Evolutionary conservation across 306 rosid species (phyloP).

Genomic region (Pterocarpus santalinus): DNA sequence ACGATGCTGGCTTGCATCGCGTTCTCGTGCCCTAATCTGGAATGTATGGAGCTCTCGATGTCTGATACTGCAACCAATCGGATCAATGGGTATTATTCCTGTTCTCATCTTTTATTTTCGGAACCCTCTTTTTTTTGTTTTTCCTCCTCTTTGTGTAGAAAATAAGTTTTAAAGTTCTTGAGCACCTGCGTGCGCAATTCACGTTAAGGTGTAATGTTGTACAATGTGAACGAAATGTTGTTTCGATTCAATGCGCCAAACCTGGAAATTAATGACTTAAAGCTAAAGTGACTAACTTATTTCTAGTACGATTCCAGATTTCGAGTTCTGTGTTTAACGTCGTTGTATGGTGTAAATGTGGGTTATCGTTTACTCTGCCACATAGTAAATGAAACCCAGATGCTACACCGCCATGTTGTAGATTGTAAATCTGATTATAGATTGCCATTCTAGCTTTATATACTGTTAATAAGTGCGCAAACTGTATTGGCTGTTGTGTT

Average conservation of each 20-base stretch:
- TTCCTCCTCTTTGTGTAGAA: not conserved
- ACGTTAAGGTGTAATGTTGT: not conserved
- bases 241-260: not conserved
- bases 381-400: not conserved
- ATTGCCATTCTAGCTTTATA: not conserved
- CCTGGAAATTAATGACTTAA: not conserved
- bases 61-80: conserved; percentile 69
- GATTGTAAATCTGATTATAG: not conserved
- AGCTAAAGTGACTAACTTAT: not conserved
- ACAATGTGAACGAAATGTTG: not conserved
- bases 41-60: conserved; percentile 70
- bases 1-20: conserved; percentile 96
- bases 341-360: not conserved
- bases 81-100: conserved; percentile 76
- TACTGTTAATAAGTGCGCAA: not conserved
- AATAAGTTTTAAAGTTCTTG: not conserved
- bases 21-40: conserved; percentile 93
- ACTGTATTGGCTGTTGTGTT: conserved; percentile 3
- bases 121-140: not conserved
- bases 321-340: not conserved
- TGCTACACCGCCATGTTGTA: conserved; percentile 1
- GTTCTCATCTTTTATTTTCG: not conserved
- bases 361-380: not conserved
- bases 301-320: not conserved
- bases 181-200: not conserved